These are phyloP conservation scores for Candida michaelii DNA, from an alignment of 805 yeast genomes.

Conservation along the genomic window DNA sequence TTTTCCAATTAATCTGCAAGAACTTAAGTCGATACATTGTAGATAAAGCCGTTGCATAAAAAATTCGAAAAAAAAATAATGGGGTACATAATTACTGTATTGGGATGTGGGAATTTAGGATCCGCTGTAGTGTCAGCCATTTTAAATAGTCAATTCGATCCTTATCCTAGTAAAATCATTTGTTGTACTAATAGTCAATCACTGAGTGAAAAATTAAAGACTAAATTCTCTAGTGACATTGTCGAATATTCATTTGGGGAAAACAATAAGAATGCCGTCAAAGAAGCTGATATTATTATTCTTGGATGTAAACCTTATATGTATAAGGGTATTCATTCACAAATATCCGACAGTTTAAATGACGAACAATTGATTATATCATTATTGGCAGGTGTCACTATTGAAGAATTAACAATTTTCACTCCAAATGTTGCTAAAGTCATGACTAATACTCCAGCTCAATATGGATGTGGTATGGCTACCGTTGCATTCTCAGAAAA, in stretches of 20 bases:
- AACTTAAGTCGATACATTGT: not conserved
- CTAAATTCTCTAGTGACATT: slow-evolving; percentile 38
- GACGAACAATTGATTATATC: slow-evolving; percentile 68
- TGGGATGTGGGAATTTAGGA: slow-evolving; percentile 97
- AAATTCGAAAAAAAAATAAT: not conserved
- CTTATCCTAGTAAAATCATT: slow-evolving; percentile 69
- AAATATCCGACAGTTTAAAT: slow-evolving; percentile 45
- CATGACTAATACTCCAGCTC: slow-evolving; percentile 98
- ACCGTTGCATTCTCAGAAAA: slow-evolving; percentile 71
- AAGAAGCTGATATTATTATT: slow-evolving; percentile 65
- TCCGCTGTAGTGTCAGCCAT: slow-evolving; percentile 86
- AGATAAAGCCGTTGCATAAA: too few relatives aligned
- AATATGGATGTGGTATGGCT: slow-evolving; percentile 91
- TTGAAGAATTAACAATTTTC: slow-evolving; percentile 57
- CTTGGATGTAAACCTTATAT: slow-evolving; percentile 89
- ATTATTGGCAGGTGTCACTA: slow-evolving; percentile 90
- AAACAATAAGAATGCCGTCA: slow-evolving; percentile 58
- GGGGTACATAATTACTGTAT: slow-evolving; percentile 63
- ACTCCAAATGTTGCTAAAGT: slow-evolving; percentile 74
- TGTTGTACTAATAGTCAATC: slow-evolving; percentile 63
- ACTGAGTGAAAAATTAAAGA: slow-evolving; percentile 44
- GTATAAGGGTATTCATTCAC: slow-evolving; percentile 59
- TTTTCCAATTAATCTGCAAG: not conserved
- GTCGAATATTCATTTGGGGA: slow-evolving; percentile 52
- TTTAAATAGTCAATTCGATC: slow-evolving; percentile 45